phyloP scores from a whole-genome alignment of 139 green algal species.

The Chlorella sp. region DNA sequence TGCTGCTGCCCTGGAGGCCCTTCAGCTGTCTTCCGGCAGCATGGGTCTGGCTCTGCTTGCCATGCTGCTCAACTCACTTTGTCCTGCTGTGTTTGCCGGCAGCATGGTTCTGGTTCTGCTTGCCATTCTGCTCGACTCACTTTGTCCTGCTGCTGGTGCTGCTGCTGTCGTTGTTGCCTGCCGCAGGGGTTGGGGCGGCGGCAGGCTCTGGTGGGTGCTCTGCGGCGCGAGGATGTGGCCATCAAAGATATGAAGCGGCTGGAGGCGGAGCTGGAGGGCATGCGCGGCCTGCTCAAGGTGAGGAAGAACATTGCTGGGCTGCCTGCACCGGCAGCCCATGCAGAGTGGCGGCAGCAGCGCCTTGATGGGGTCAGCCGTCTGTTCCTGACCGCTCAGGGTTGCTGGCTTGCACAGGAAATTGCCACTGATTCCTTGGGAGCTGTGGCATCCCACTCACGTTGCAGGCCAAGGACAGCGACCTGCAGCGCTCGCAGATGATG shows the following conservation, averaged over 20 bases:
- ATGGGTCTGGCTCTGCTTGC: too few relatives aligned
- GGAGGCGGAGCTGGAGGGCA: slow-evolving; percentile 54
- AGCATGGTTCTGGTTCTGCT: too few relatives aligned
- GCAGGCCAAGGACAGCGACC: slow-evolving; percentile 51
- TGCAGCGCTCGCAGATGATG: slow-evolving; percentile 62
- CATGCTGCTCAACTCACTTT: neutral
- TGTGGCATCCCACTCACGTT: neutral
- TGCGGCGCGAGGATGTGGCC: slow-evolving; percentile 53
- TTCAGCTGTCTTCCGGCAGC: too few relatives aligned
- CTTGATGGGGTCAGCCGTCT: neutral
- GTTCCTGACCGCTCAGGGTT: too few relatives aligned
- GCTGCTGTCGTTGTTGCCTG: neutral
- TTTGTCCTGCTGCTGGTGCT: neutral
- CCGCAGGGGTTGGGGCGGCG: neutral
- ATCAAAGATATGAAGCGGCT: slow-evolving; percentile 45
- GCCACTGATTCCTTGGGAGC: neutral
- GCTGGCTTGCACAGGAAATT: neutral
- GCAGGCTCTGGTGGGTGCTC: slow-evolving; percentile 48
- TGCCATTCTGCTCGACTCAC: neutral
- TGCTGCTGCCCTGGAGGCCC: too few relatives aligned
- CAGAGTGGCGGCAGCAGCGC: neutral
- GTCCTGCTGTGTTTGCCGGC: neutral
- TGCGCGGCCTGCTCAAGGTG: slow-evolving; percentile 52
- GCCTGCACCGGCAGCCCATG: neutral
- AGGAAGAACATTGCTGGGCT: neutral